phyloP scores from a whole-genome alignment of 176 grass and related monocot species.

The Eremochloa ophiuroides region DNA sequence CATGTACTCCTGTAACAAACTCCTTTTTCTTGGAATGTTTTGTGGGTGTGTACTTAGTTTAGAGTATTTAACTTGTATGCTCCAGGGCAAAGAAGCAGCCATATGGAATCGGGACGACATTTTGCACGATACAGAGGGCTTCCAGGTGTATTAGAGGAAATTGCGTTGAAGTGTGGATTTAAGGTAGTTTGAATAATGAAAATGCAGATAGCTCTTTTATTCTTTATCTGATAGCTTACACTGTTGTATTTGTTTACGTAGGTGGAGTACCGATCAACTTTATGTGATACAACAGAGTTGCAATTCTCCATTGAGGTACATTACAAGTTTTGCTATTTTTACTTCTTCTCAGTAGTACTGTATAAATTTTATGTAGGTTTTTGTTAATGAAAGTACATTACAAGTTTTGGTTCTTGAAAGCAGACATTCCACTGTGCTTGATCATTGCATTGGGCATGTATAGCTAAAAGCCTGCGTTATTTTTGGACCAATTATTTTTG shows the following conservation, averaged over 20 bases:
- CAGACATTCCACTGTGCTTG: neutral
- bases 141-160: conserved; percentile 60
- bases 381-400: neutral
- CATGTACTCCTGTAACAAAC: neutral
- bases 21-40: neutral
- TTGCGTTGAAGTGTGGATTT: conserved; percentile 75
- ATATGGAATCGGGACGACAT: conserved; percentile 26
- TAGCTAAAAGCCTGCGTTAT: neutral
- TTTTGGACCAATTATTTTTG: neutral
- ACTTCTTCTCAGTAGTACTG: neutral
- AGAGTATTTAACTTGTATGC: conserved; percentile 39
- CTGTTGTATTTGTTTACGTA: neutral
- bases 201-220: conserved; percentile 4
- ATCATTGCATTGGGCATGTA: neutral
- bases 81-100: conserved; percentile 38
- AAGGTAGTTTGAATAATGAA: conserved; percentile 58
- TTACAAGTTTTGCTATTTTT: conserved; percentile 12
- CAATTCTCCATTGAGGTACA: conserved; percentile 84
- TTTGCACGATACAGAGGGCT: conserved; percentile 25
- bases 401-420: neutral
- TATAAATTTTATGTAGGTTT: neutral
- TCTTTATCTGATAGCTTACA: conserved; percentile 24
- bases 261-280: conserved; percentile 62
- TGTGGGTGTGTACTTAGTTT: conserved; percentile 1
- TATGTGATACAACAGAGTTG: conserved; percentile 64